Evolutionary conservation across 345 rosid species (phyloP).

Genomic region (Populus alba): DNA sequence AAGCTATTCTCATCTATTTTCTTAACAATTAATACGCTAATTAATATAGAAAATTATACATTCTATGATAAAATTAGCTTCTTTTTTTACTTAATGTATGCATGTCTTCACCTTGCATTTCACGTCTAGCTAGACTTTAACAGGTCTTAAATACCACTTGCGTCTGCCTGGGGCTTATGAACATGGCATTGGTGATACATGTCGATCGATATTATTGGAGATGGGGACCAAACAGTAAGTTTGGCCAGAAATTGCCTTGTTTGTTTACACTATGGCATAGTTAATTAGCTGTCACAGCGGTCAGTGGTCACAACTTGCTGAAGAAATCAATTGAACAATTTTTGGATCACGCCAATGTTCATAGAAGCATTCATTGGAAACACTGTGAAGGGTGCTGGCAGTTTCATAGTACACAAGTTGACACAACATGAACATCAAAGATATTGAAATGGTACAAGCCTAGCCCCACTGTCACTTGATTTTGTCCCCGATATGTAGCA

Average conservation of each 20-base stretch:
- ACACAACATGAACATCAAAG: neutral
- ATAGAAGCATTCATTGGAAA: neutral
- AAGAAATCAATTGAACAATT: neutral
- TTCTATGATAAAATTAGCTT: neutral
- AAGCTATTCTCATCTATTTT: neutral
- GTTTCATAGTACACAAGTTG: neutral
- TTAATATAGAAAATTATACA: neutral
- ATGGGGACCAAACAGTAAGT: neutral
- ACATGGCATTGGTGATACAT: neutral
- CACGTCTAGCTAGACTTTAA: too few species aligned
- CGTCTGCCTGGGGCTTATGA: neutral
- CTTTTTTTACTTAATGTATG: neutral
- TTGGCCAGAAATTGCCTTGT: neutral
- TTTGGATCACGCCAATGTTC: neutral
- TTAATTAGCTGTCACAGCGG: neutral
- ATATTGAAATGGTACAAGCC: neutral
- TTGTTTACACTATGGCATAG: neutral
- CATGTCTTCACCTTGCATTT: too few species aligned
- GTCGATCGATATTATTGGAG: neutral
- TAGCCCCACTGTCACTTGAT: conserved; percentile 2
- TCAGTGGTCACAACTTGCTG: neutral
- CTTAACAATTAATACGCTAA: neutral
- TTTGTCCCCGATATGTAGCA: conserved; percentile 1
- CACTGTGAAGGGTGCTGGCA: neutral
- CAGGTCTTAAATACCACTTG: too few species aligned